Conservation (phyloP, 179 eudicot species). For the Drosera spatulata region DNA sequence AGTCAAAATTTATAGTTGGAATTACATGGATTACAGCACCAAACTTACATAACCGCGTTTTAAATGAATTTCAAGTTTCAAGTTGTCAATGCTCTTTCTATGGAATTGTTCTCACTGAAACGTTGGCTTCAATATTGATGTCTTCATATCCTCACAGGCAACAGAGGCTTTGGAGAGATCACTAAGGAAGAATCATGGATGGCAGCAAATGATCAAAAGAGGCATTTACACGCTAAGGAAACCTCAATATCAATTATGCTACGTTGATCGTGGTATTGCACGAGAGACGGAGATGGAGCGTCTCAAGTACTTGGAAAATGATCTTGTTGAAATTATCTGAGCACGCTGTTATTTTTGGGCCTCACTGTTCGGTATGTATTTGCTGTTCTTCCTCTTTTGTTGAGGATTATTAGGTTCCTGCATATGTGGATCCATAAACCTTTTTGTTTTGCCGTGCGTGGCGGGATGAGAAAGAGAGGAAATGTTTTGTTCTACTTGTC, state of each 20-base stretch:
- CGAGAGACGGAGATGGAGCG: conserved; percentile 48
- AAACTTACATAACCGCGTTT: too few relatives aligned
- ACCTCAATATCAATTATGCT: conserved; percentile 75
- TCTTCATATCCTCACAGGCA: conserved; percentile 23
- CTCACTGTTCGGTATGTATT: too few relatives aligned
- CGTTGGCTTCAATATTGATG: not conserved
- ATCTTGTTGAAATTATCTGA: conserved; percentile 17
- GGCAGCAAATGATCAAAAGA: conserved; percentile 82
- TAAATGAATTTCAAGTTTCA: too few relatives aligned
- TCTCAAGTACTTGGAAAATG: conserved; percentile 57
- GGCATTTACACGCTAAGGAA: conserved; percentile 86
- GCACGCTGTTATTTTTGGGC: too few relatives aligned
- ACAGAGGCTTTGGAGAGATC: conserved; percentile 64
- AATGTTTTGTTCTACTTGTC: too few relatives aligned
- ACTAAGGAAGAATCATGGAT: conserved; percentile 49
- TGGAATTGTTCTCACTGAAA: not conserved
- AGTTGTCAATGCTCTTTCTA: not conserved
- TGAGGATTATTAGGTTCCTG: too few relatives aligned
- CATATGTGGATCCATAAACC: too few relatives aligned
- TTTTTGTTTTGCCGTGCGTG: too few relatives aligned
- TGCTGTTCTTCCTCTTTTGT: too few relatives aligned
- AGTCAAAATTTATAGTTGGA: too few relatives aligned
- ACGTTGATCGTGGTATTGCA: conserved; percentile 81
- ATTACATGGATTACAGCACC: too few relatives aligned
- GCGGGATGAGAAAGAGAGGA: too few relatives aligned